Conservation (phyloP, 2,329 filamentous ascomycete species). For the Aspergillus hortae region DNA sequence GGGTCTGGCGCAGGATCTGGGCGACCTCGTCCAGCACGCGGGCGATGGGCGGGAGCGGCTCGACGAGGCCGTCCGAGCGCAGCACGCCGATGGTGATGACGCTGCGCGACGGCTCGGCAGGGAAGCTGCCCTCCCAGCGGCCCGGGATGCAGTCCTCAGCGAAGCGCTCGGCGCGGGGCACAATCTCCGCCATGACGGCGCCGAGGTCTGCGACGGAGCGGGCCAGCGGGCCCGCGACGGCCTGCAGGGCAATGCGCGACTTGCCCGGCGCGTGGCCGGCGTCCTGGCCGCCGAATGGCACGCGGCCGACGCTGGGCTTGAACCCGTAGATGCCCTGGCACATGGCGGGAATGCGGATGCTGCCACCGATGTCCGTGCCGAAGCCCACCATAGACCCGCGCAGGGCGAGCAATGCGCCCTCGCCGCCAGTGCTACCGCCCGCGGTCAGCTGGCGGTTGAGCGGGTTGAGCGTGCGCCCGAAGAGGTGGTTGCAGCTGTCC, state of each 20-base stretch:
- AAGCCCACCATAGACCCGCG: conserved; percentile 58
- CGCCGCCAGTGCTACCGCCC: conserved; percentile 65
- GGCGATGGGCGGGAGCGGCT: conserved; percentile 38
- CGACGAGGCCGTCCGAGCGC: conserved; percentile 38
- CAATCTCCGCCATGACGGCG: conserved; percentile 49
- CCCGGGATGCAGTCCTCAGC: conserved; percentile 45
- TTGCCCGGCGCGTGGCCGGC: conserved; percentile 45
- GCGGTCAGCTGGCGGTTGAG: conserved; percentile 57
- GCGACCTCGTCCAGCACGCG: conserved; percentile 40
- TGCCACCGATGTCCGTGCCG: conserved; percentile 58
- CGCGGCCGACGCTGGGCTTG: conserved; percentile 46
- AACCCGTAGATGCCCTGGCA: conserved; percentile 52
- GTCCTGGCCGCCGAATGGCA: conserved; percentile 53
- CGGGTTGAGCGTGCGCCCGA: conserved; percentile 62
- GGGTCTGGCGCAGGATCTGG: conserved; percentile 24
- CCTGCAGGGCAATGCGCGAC: conserved; percentile 50
- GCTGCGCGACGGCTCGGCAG: conserved; percentile 19
- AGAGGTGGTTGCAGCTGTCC: conserved; percentile 60
- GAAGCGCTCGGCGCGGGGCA: conserved; percentile 54
- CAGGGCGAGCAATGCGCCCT: conserved; percentile 58
- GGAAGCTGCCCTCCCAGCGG: conserved; percentile 33
- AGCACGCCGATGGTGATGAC: conserved; percentile 42
- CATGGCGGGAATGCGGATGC: conserved; percentile 47
- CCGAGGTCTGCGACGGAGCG: conserved; percentile 38
- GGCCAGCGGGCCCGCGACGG: conserved; percentile 42